phyloP scores from a whole-genome alignment of 768 basidiomycete species.

The Pleurotus ostreatus region DNA sequence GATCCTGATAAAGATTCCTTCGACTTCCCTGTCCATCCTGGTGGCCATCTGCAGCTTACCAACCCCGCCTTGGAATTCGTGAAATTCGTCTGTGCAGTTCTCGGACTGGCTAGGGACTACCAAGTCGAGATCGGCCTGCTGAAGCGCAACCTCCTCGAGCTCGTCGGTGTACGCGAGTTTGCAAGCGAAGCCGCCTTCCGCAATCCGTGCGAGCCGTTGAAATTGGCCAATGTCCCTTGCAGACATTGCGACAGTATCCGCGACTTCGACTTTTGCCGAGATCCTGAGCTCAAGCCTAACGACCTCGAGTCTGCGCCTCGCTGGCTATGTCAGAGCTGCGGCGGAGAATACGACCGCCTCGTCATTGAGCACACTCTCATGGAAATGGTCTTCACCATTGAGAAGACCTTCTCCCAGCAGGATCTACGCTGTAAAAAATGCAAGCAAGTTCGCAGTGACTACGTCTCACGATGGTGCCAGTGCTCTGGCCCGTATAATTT shows the following conservation, averaged over 20 bases:
- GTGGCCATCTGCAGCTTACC: slow-evolving; percentile 72
- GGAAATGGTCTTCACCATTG: slow-evolving; percentile 64
- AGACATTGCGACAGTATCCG: slow-evolving; percentile 78
- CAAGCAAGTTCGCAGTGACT: slow-evolving; percentile 86
- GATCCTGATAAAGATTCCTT: slow-evolving; percentile 48
- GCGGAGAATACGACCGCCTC: slow-evolving; percentile 83
- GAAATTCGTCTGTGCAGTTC: slow-evolving; percentile 82
- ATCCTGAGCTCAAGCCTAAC: slow-evolving; percentile 73
- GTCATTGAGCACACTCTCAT: slow-evolving; percentile 87
- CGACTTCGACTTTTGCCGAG: slow-evolving; percentile 95
- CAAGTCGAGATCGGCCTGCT: slow-evolving; percentile 84
- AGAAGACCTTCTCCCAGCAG: slow-evolving; percentile 79
- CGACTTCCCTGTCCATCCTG: slow-evolving; percentile 83
- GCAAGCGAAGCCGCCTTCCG: slow-evolving; percentile 80
- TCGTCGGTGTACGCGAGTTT: slow-evolving; percentile 85
- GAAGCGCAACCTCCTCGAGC: slow-evolving; percentile 84
- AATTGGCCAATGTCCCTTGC: slow-evolving; percentile 84
- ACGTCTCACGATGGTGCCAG: slow-evolving; percentile 76
- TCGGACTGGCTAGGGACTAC: slow-evolving; percentile 76
- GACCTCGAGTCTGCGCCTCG: slow-evolving; percentile 44
- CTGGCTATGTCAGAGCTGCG: slow-evolving; percentile 73
- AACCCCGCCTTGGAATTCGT: slow-evolving; percentile 87
- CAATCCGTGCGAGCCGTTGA: slow-evolving; percentile 89
- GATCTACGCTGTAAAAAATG: slow-evolving; percentile 89
- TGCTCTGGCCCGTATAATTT: slow-evolving; percentile 86